A percentile compares a stretch with the other conserved stretches of the same genome.
These are phyloP conservation scores for Actinidia chinensis DNA, from an alignment of 179 eudicot species.

Conservation along the genomic window DNA sequence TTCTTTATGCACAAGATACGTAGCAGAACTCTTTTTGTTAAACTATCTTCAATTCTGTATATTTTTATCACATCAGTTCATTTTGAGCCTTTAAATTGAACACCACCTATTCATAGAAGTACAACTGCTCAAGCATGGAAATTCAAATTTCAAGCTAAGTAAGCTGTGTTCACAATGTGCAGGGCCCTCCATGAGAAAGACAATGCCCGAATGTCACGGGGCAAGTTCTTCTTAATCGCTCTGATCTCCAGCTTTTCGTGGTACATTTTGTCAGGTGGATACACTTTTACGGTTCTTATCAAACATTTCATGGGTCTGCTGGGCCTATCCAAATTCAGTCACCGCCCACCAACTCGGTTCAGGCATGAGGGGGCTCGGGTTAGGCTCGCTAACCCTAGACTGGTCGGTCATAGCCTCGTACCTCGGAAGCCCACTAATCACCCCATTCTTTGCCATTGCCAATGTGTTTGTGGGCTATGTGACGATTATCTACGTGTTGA, in stretches of 20 bases:
- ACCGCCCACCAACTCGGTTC: slow-evolving; percentile 69
- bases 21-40: too few relatives aligned
- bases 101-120: too few relatives aligned
- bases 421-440: slow-evolving; percentile 50
- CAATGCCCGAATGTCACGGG: slow-evolving; percentile 39
- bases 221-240: slow-evolving; percentile 63
- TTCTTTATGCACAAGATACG: too few relatives aligned
- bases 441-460: slow-evolving; percentile 61
- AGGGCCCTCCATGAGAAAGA: slow-evolving; percentile 78
- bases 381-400: slow-evolving; percentile 54
- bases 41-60: too few relatives aligned
- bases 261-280: slow-evolving; percentile 66
- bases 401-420: slow-evolving; percentile 61
- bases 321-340: slow-evolving; percentile 46
- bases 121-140: too few relatives aligned
- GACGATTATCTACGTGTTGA: slow-evolving; percentile 35
- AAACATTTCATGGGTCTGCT: slow-evolving; percentile 51
- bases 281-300: slow-evolving; percentile 47
- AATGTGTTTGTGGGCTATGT: slow-evolving; percentile 53
- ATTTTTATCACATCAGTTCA: too few relatives aligned
- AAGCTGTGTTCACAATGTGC: slow-evolving; percentile 6
- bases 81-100: too few relatives aligned
- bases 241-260: slow-evolving; percentile 51
- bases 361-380: slow-evolving; percentile 60
- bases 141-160: too few relatives aligned